A percentile compares a stretch with the other conserved stretches of the same genome.
Evolutionary conservation across 2,329 filamentous ascomycete genomes (phyloP).

Genomic region (Aureobasidium sp.): DNA sequence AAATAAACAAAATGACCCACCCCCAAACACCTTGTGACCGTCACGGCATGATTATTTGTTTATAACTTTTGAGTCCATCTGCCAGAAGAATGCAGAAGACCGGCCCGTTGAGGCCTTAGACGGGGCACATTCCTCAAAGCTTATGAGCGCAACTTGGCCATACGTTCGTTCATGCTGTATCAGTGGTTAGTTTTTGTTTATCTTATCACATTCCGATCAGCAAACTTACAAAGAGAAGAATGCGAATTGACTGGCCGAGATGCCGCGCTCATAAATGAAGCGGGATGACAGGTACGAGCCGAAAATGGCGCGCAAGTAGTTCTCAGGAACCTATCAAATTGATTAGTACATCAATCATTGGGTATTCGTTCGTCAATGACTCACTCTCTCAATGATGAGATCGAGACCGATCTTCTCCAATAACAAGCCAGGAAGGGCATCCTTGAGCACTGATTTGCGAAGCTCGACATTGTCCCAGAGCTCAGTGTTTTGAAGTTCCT

Average conservation of each 20-base stretch:
- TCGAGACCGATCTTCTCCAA: conserved; percentile 87
- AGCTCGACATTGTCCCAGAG: conserved; percentile 81
- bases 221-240: conserved; percentile 56
- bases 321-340: conserved; percentile 63
- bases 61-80: conserved; percentile 11
- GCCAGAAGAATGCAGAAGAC: conserved; percentile 5
- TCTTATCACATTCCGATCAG: background rate
- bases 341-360: background rate
- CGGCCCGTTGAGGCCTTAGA: background rate
- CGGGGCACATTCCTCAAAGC: background rate
- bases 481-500: conserved; percentile 89
- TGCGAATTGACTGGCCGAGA: conserved; percentile 87
- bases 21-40: conserved; percentile 6
- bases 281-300: conserved; percentile 90
- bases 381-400: conserved; percentile 71
- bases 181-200: background rate
- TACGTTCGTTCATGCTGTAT: conserved; percentile 40
- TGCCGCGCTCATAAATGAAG: conserved; percentile 94
- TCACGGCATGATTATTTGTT: conserved; percentile 12
- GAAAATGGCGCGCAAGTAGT: conserved; percentile 90
- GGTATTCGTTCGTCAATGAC: conserved; percentile 24
- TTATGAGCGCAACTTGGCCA: conserved; percentile 29
- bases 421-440: conserved; percentile 79
- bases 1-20: background rate
- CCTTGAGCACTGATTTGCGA: conserved; percentile 67